These are phyloP conservation scores for Caulochytrium protostelioides DNA, from an alignment of 371 early-diverging fungal genomes.

Conservation along the genomic window DNA sequence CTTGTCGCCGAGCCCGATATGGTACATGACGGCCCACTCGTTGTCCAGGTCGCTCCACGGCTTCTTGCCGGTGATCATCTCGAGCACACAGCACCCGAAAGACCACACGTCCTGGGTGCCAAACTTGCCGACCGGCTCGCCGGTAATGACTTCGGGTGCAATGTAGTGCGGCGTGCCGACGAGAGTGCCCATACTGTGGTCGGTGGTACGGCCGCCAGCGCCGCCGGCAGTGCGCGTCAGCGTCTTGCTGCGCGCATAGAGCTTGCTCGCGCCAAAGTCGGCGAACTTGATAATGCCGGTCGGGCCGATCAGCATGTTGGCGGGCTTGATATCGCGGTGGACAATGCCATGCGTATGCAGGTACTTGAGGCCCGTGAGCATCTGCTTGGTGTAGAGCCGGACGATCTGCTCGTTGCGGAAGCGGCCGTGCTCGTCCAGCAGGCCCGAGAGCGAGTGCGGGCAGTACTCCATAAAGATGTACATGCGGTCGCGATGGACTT, in stretches of 20 bases:
- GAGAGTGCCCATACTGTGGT: constrained; percentile 25
- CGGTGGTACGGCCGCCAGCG: neutral
- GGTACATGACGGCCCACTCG: constrained; percentile 59
- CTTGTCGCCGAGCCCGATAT: constrained; percentile 10
- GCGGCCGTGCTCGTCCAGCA: constrained; percentile 56
- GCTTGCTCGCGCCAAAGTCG: constrained; percentile 78
- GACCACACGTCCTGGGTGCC: constrained; percentile 89
- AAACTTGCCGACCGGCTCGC: constrained; percentile 10
- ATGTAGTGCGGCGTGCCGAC: constrained; percentile 95
- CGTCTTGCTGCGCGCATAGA: constrained; percentile 54
- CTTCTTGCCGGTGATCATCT: constrained; percentile 79
- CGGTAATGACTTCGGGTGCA: constrained; percentile 84
- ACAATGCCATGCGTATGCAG: constrained; percentile 66
- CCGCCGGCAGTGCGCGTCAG: constrained; percentile 13
- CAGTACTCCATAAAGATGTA: constrained; percentile 89
- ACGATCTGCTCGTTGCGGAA: constrained; percentile 50
- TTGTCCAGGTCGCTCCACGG: constrained; percentile 84
- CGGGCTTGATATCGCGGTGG: constrained; percentile 40
- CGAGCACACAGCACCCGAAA: constrained; percentile 78
- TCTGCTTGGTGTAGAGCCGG: constrained; percentile 56
- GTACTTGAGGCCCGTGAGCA: constrained; percentile 73
- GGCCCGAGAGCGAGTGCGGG: constrained; percentile 46
- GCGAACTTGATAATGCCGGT: constrained; percentile 57
- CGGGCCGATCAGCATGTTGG: constrained; percentile 61
- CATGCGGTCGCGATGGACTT: constrained; percentile 72